Percentiles rank a stretch among this genome's conserved stretches.
These are phyloP conservation scores for Elsinoe fawcettii DNA, from an alignment of 2,329 filamentous ascomycete species.

Conservation along the genomic window DNA sequence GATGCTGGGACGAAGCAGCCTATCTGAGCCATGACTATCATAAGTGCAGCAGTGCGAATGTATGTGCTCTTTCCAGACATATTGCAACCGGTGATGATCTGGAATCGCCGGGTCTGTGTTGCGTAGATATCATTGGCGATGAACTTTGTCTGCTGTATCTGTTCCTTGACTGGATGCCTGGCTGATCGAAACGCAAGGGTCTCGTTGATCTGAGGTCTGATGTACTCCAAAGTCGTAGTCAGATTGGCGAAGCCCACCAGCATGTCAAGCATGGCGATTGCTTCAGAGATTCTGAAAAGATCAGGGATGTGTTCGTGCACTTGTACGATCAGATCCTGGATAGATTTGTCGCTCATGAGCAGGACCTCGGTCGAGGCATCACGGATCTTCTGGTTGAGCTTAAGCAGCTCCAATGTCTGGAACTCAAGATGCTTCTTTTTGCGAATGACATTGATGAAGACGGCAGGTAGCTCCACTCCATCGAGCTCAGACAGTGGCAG, in stretches of 20 bases:
- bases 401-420: constrained; percentile 75
- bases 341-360: constrained; percentile 65
- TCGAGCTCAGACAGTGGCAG: constrained; percentile 57
- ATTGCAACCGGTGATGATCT: constrained; percentile 91
- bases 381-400: constrained; percentile 64
- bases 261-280: constrained; percentile 71
- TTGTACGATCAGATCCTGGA: constrained; percentile 63
- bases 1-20: constrained; percentile 83
- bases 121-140: constrained; percentile 89
- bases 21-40: constrained; percentile 89
- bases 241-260: constrained; percentile 63
- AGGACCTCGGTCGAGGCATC: constrained; percentile 80
- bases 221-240: constrained; percentile 59
- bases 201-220: constrained; percentile 56
- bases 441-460: constrained; percentile 69
- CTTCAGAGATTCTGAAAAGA: constrained; percentile 79
- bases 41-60: constrained; percentile 74
- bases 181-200: constrained; percentile 66
- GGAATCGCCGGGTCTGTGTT: constrained; percentile 70
- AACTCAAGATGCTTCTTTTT: constrained; percentile 76
- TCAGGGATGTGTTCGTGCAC: constrained; percentile 63
- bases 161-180: constrained; percentile 72
- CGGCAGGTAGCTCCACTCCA: constrained; percentile 50
- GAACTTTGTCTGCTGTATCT: constrained; percentile 59
- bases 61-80: constrained; percentile 99